These are phyloP conservation scores for Kwoniella sp. DNA, from an alignment of 768 basidiomycete species.

Conservation along the genomic window DNA sequence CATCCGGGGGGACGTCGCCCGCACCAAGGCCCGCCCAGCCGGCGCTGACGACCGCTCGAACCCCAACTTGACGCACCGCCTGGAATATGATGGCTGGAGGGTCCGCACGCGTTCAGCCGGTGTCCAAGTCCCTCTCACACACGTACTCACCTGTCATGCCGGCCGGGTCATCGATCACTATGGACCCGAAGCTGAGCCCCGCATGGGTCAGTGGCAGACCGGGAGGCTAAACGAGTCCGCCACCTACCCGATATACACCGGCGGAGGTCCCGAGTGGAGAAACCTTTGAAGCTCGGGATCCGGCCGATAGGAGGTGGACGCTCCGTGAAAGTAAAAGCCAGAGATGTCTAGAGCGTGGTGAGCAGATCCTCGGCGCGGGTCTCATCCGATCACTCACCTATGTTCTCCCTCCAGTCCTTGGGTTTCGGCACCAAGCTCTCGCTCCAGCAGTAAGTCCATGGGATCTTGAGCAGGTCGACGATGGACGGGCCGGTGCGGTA, in stretches of 20 bases:
- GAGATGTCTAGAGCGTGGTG: constrained; percentile 55
- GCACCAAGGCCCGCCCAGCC: constrained; percentile 66
- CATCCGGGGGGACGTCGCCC: constrained; percentile 53
- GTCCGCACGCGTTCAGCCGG: background rate
- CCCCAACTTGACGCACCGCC: constrained; percentile 56
- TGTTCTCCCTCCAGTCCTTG: constrained; percentile 61
- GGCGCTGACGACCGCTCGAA: constrained; percentile 59
- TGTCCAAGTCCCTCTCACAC: background rate
- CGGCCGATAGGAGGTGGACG: constrained; percentile 56
- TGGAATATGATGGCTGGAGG: background rate
- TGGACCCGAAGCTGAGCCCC: constrained; percentile 58
- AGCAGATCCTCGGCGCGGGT: background rate
- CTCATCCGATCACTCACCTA: constrained; percentile 52
- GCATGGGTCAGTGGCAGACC: constrained; percentile 37
- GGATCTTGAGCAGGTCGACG: constrained; percentile 57
- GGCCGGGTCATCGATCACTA: constrained; percentile 55
- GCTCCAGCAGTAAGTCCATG: constrained; percentile 65
- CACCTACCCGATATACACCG: constrained; percentile 60
- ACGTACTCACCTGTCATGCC: constrained; percentile 55
- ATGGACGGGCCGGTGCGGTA: constrained; percentile 56
- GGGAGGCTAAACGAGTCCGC: background rate
- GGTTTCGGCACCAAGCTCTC: constrained; percentile 61
- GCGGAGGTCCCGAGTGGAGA: constrained; percentile 55
- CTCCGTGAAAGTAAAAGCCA: constrained; percentile 63
- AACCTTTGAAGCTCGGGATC: constrained; percentile 55